Base-by-base conservation (phyloP, 73 alveolate species). In the Tetrahymena borealis region DNA sequence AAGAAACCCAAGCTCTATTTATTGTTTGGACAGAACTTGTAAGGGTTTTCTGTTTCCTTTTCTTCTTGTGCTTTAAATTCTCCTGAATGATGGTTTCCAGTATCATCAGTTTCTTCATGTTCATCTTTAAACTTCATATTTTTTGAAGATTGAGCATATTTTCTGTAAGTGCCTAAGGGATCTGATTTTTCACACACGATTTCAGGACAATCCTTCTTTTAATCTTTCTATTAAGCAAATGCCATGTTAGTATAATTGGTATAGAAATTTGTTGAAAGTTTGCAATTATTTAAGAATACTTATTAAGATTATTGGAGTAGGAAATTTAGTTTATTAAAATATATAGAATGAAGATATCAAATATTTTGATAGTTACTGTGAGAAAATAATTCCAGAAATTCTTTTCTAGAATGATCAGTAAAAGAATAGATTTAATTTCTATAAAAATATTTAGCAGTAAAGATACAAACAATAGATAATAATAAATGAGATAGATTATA, bases 1-100 rank as follows among this genome's bases (percentile, higher is more conserved):
- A 79, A 93, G 24, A 33, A 60, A 24, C 95, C 95, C 37, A 60
- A 79, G 38, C 41, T 90, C 31, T 24, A 40, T 31, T 90, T 78
- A 40, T 40, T 42, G 10, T 79, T 24, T 12, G 93, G 95, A 90
- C 95, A 93, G 37, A 24, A 60, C 28, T 60, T 20, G 13, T 60
- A 60, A 4, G 85, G 85, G 28, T 60, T 35, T 7, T 60, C 85
- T 60, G n/a, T 1, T 4, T 10, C 37, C 28, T 60, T 60, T 24
- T 60, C 35, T 13, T 60, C 85, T 60, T 32, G 28, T 60, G n/a
- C 28, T 60, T 60, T 13, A 4, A 18, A 2, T 18, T 60, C 85
- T 60, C 38, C 85, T 60, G 85, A n/a, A n/a, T n/a, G n/a, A 60
- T 20, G 85, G 28, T 6, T 20, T 60, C n/a, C 37, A 60, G 28